Percentiles rank a stretch among this genome's conserved stretches.
These are phyloP conservation scores for Wickerhamomyces kurtzmanii DNA, from an alignment of 805 yeast genomes.

Conservation along the genomic window DNA sequence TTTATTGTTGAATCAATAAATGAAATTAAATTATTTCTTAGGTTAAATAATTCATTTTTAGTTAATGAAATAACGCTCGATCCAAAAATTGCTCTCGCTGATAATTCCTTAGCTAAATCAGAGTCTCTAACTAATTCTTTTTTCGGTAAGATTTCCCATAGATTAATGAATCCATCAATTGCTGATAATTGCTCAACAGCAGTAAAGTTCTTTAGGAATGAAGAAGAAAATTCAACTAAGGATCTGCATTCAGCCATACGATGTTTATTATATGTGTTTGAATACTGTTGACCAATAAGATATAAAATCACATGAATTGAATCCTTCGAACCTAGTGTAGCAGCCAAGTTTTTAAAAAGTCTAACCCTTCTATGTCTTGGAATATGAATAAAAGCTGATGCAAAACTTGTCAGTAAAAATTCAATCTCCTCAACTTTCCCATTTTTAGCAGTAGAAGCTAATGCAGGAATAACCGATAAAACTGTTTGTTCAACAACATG, in stretches of 20 bases:
- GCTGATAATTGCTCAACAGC: conserved; percentile 60
- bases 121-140: conserved; percentile 9
- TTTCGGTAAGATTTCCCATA: conserved; percentile 38
- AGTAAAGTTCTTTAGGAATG: conserved; percentile 59
- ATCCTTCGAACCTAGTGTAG: conserved; percentile 57
- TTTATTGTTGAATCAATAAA: conserved; percentile 37
- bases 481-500: conserved; percentile 91
- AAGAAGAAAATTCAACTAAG: conserved; percentile 59
- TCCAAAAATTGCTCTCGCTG: conserved; percentile 53
- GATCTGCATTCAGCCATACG: conserved; percentile 59
- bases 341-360: conserved; percentile 67
- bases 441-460: conserved; percentile 35
- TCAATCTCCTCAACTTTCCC: conserved; percentile 60
- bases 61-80: conserved; percentile 43
- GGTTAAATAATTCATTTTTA: conserved; percentile 33
- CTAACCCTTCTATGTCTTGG: conserved; percentile 94
- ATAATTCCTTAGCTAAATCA: conserved; percentile 25
- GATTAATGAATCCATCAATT: conserved; percentile 34
- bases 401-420: conserved; percentile 77
- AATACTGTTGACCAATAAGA: conserved; percentile 73
- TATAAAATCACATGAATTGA: conserved; percentile 68
- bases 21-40: conserved; percentile 42
- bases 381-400: conserved; percentile 90
- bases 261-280: conserved; percentile 39
- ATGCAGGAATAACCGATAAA: conserved; percentile 82